Evolutionary conservation across 177 flowering plant species (phyloP), one percentile per base, ranked within the genome.

Genomic region (Telopea speciosissima): DNA sequence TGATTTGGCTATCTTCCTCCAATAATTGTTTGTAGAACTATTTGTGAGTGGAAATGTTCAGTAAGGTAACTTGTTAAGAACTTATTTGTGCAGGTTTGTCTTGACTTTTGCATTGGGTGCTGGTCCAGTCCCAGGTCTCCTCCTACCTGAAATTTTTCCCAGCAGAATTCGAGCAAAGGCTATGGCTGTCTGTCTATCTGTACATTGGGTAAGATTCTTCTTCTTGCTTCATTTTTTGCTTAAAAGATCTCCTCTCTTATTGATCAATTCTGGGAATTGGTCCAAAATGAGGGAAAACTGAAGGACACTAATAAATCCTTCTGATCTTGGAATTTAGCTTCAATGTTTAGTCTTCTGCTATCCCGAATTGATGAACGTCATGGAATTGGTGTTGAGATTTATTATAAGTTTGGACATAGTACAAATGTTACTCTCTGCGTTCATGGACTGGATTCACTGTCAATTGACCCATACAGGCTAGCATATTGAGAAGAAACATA

Each of bases 91-190:
- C 87, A 93, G 98, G 85, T 92, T 88, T 85, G 98, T 93, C 28
- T 78, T 92, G 1, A 81, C 85, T 54, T 93, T 93, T 87, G 87
- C 98, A 24, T 28, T 87, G 11, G 98, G 98, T 31, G 98, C 97
- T 75, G 98, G 98, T 71, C 98, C 98, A 74, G 97, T 93, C 72
- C 98, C 98, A 5, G 85, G 90, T 77, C 90, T 93, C 28, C 96
- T 93, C 70, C 82, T 93, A 11, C 89, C 98, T 24, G 98, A 93
- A 77, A 92, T 93, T 40, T 84, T 90, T 40, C 89, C 97, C 5
- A 83, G 85, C 77, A 84, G 91, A 45, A 90, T 93, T 66, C 85
- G 98, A 74, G 98, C 97, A 14, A 93, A 89, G 77, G 98, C 97
- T 26, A 87, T 93, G 97, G 91, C 97, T 64, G 72, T 92, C 70